Percentiles rank a stretch among this genome's conserved stretches.
These are phyloP conservation scores for Neocallimastix lanati DNA, from an alignment of 192 early-diverging fungal species.

Conservation along the genomic window DNA sequence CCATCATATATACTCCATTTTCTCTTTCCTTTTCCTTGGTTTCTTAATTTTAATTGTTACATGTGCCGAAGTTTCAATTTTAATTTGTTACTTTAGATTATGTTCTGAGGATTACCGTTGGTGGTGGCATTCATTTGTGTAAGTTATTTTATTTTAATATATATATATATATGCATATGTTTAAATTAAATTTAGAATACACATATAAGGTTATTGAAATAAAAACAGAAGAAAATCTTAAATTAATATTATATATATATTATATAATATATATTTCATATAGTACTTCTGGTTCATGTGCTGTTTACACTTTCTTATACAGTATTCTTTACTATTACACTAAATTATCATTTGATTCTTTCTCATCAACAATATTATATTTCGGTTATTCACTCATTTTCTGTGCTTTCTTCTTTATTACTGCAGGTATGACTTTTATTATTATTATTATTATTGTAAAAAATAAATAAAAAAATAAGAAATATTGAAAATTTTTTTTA, in stretches of 20 bases:
- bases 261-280: no score
- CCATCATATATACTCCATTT: slow-evolving; percentile 67
- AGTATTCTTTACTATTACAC: slow-evolving; percentile 53
- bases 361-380: slow-evolving; percentile 56
- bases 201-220: no score
- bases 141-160: no score
- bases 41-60: slow-evolving; percentile 35
- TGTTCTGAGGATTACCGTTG: slow-evolving; percentile 60
- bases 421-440: no score
- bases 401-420: slow-evolving; percentile 11
- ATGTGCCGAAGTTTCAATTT: slow-evolving; percentile 44
- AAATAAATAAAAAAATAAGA: no score
- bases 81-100: slow-evolving; percentile 50
- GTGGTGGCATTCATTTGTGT: slow-evolving; percentile 83
- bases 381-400: slow-evolving; percentile 38
- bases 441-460: no score
- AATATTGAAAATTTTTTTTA: no score
- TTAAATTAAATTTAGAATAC: no score
- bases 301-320: slow-evolving; percentile 66
- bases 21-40: slow-evolving; percentile 34
- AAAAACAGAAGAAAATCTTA: no score
- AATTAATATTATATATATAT: no score
- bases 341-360: slow-evolving; percentile 33
- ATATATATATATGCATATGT: no score
- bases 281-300: slow-evolving; percentile 42